Evolutionary conservation across 2,329 filamentous ascomycete genomes (phyloP), one percentile per base, ranked within the genome.

Genomic region (Fusarium guadeloupense): DNA sequence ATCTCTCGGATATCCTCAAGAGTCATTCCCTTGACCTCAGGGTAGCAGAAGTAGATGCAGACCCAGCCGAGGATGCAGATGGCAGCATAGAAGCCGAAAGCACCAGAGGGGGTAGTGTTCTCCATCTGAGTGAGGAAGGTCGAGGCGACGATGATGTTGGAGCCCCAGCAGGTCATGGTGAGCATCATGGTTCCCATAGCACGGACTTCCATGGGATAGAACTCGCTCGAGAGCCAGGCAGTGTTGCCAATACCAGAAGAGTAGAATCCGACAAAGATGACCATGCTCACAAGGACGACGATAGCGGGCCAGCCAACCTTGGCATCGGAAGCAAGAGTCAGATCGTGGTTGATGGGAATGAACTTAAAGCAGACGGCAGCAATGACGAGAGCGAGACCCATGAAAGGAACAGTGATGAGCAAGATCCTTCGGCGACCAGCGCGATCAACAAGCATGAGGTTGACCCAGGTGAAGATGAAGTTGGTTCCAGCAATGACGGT

Each of bases 1-100:
- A 84, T 75, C 43, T 81, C 78, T 26, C 79, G 73, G n/a, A 84
- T 77, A 40, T 81, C 80, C 64, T 85, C 83, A 4, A 85, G 71
- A 16, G 81, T 78, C 76, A 85, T 80, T 10, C 82, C 81, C 61
- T 83, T 82, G 3, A 83, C 81, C 58, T 85, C 81, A 1, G 82
- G 82, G 62, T 83, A 85, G 62, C 73, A 82, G 71, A 83, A 79
- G 47, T 78, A 75, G 20, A 83, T 75, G 50, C 56, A 69, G 5
- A 54, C 53, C 55, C 62, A 79, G 74, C 80, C 80, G 31, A 80
- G 61, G 50, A 80, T 75, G 60, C 80, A 83, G 30, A 83, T 80
- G 0, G 72, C 78, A 1, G 80, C 78, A 50, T 83, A 84, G 69
- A 84, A 83, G 5, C 80, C 80, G 56, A 83, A 84, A 0, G 81